These are phyloP conservation scores for Orychophragmus violaceus DNA, from an alignment of 345 rosid species.

Conservation along the genomic window DNA sequence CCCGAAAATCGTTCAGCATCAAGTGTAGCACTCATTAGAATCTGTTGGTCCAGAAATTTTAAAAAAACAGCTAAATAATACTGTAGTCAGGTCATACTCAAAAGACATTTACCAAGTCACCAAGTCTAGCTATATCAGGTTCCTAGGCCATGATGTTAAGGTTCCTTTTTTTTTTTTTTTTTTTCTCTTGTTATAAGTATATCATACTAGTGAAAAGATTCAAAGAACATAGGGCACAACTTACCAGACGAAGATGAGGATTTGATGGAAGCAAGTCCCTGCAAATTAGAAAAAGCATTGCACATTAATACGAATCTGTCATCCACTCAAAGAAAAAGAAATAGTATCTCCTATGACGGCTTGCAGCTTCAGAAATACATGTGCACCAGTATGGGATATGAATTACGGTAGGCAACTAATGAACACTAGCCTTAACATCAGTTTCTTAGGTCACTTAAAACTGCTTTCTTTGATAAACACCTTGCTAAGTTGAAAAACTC, in stretches of 20 bases:
- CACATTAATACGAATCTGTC: neutral
- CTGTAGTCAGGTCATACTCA: neutral
- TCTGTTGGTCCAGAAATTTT: conserved; percentile 34
- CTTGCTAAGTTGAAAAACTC: neutral
- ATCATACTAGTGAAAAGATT: neutral
- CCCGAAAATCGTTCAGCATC: conserved; percentile 83
- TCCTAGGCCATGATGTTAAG: neutral
- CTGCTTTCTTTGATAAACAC: neutral
- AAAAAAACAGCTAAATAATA: neutral
- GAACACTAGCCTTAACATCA: neutral
- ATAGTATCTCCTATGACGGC: neutral
- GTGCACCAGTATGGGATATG: neutral
- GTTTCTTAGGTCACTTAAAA: neutral
- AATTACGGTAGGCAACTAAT: neutral
- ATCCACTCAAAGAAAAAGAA: neutral
- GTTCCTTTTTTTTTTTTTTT: neutral
- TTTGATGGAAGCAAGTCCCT: conserved; percentile 83
- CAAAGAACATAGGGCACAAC: conserved; percentile 30
- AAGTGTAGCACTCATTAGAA: conserved; percentile 95
- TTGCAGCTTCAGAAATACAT: neutral
- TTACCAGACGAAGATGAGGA: conserved; percentile 89
- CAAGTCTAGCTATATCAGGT: conserved; percentile 2
- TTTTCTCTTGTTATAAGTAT: neutral
- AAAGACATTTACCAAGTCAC: neutral
- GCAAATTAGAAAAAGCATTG: conserved; percentile 31